These are phyloP conservation scores for Clonostachys rhizophaga DNA, from an alignment of 2,329 filamentous ascomycete genomes.

Conservation along the genomic window DNA sequence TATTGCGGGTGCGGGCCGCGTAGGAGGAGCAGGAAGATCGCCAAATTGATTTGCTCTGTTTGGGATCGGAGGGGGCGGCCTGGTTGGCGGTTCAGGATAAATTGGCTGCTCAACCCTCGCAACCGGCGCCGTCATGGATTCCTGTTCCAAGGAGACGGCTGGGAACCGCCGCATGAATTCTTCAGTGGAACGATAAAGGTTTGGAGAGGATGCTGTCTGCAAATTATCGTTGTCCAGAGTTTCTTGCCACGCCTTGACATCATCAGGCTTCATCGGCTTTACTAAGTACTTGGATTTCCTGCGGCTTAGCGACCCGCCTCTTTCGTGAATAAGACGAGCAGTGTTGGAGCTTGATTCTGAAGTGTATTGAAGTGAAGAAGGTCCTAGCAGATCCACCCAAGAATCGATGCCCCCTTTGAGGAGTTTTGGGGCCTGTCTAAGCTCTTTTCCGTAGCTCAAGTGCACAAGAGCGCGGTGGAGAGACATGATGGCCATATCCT, in stretches of 20 bases:
- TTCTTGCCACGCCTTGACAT: slow-evolving; percentile 77
- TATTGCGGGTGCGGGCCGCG: slow-evolving; percentile 63
- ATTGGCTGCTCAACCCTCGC: slow-evolving; percentile 15
- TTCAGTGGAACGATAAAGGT: slow-evolving; percentile 67
- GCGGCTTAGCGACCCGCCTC: background rate
- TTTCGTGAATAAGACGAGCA: background rate
- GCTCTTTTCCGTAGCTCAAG: slow-evolving; percentile 74
- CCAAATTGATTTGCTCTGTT: slow-evolving; percentile 15
- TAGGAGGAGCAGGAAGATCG: slow-evolving; percentile 52
- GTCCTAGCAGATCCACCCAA: slow-evolving; percentile 81
- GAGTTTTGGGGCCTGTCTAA: slow-evolving; percentile 71
- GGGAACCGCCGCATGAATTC: slow-evolving; percentile 84
- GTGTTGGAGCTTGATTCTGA: slow-evolving; percentile 2
- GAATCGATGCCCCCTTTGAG: slow-evolving; percentile 79
- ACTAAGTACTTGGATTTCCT: slow-evolving; percentile 40
- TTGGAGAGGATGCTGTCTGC: slow-evolving; percentile 39
- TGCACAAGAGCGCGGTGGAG: slow-evolving; percentile 77
- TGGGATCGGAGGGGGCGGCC: too few relatives aligned
- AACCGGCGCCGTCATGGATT: slow-evolving; percentile 52
- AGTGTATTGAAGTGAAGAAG: slow-evolving; percentile 50
- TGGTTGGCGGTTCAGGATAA: slow-evolving; percentile 4
- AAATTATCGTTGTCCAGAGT: slow-evolving; percentile 62
- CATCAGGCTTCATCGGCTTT: slow-evolving; percentile 73
- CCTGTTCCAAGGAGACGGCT: slow-evolving; percentile 56
- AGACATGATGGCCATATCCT: slow-evolving; percentile 57